These are phyloP conservation scores for Ophiocordyceps robertsii DNA, from an alignment of 2,329 filamentous ascomycete species.

Conservation along the genomic window DNA sequence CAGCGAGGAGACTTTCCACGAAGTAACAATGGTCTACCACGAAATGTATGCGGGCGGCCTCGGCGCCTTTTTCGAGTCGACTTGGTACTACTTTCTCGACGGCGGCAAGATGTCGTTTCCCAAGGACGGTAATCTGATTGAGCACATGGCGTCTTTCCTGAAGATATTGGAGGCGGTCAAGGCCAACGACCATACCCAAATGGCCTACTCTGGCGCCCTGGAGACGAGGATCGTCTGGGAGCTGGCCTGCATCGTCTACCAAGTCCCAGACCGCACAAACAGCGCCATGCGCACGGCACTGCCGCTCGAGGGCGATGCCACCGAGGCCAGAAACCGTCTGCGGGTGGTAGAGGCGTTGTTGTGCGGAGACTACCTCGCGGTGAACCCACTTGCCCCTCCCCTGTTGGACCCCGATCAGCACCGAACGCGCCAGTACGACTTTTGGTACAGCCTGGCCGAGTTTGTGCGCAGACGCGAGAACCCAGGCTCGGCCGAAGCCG, in stretches of 20 bases:
- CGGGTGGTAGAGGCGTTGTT: constrained; percentile 65
- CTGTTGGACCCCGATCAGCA: constrained; percentile 37
- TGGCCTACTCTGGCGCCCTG: constrained; percentile 38
- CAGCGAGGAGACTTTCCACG: constrained; percentile 40
- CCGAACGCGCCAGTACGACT: constrained; percentile 53
- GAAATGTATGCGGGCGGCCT: constrained; percentile 65
- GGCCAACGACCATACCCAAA: constrained; percentile 35
- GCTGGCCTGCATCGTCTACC: constrained; percentile 36
- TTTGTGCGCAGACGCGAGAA: constrained; percentile 48
- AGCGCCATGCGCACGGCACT: constrained; percentile 18
- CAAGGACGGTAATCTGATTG: constrained; percentile 43
- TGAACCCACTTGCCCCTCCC: constrained; percentile 41
- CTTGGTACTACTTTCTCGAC: constrained; percentile 56
- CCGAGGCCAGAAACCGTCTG: constrained; percentile 56
- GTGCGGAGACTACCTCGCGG: constrained; percentile 51
- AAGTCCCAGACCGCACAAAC: constrained; percentile 21
- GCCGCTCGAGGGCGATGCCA: constrained; percentile 42
- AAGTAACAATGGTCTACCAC: constrained; percentile 59
- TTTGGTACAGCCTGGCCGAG: constrained; percentile 69
- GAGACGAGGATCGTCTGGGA: constrained; percentile 49
- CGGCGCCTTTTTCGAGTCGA: constrained; percentile 66
- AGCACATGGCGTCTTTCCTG: constrained; percentile 55
- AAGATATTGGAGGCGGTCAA: constrained; percentile 34
- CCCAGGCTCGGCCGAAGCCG: constrained; percentile 24
- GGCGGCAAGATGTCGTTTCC: constrained; percentile 31